Conservation (phyloP, 1,284 basidiomycete genomes). For the Melanopsichium pennsylvanicum region DNA sequence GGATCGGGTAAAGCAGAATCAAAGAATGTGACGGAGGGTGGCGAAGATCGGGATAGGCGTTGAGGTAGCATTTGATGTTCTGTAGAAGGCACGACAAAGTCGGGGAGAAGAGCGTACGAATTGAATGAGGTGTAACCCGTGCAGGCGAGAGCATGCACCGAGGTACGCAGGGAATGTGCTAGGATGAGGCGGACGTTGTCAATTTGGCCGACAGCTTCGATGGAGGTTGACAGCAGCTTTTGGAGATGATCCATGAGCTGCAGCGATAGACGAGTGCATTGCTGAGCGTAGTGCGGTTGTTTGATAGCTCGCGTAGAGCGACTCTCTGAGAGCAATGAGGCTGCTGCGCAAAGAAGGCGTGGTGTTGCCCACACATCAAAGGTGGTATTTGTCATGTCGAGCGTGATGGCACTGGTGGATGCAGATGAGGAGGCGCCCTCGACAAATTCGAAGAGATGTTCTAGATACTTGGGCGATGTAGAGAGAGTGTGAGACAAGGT, state of each 20-base stretch:
- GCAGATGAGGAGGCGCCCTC: conserved; percentile 3
- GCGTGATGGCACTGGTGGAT: conserved; percentile 23
- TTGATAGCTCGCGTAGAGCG: background rate
- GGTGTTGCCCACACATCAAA: conserved; percentile 55
- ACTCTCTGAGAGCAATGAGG: conserved; percentile 15
- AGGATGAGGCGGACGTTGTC: conserved; percentile 46
- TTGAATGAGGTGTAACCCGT: conserved; percentile 32
- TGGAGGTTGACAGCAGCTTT: conserved; percentile 23
- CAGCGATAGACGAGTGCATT: conserved; percentile 4
- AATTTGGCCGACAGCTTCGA: conserved; percentile 29
- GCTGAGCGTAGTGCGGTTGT: conserved; percentile 1
- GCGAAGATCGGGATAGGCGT: background rate
- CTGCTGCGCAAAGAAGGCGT: conserved; percentile 42
- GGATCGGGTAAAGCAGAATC: background rate
- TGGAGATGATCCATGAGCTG: conserved; percentile 19
- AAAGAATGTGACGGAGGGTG: conserved; percentile 21
- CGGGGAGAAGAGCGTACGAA: conserved; percentile 18
- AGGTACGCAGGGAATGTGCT: conserved; percentile 25
- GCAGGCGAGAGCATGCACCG: conserved; percentile 38
- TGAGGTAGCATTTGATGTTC: background rate
- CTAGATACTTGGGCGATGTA: conserved; percentile 41
- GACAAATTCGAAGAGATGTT: conserved; percentile 29
- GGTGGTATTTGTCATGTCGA: conserved; percentile 44
- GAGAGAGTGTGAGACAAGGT: conserved; percentile 21
- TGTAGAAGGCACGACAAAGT: conserved; percentile 24